Evolutionary conservation across 345 rosid species (phyloP).

Genomic region (Reutealis trisperma): DNA sequence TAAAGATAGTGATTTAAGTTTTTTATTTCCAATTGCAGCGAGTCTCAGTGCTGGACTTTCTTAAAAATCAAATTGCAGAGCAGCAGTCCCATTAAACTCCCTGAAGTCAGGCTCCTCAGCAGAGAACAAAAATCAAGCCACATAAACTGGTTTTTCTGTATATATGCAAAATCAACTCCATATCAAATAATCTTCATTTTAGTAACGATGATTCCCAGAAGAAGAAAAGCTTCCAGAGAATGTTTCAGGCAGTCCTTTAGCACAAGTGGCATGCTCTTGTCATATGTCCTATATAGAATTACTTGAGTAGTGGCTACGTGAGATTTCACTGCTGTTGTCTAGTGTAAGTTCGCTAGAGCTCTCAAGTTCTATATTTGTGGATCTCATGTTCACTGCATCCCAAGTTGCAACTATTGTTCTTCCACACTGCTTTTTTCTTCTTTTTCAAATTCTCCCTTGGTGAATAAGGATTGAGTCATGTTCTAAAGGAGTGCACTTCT

Average conservation of each 20-base stretch:
- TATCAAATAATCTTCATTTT: slow-evolving; percentile 21
- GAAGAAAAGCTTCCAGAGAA: slow-evolving; percentile 3
- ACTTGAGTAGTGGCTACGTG: neutral
- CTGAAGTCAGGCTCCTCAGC: neutral
- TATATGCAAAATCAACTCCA: slow-evolving; percentile 5
- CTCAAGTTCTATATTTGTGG: neutral
- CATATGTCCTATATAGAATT: neutral
- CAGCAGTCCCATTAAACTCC: slow-evolving; percentile 38
- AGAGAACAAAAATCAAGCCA: neutral
- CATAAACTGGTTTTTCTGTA: slow-evolving; percentile 19
- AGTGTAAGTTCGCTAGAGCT: neutral
- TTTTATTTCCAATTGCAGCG: slow-evolving; percentile 51
- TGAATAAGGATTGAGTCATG: neutral
- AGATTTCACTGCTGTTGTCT: neutral
- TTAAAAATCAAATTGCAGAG: slow-evolving; percentile 65
- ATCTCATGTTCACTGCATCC: neutral
- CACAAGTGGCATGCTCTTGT: neutral
- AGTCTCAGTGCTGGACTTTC: slow-evolving; percentile 72
- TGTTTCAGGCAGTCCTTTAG: neutral
- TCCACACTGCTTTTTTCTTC: neutral
- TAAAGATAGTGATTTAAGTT: slow-evolving; percentile 6
- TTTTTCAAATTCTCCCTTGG: neutral
- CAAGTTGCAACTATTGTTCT: neutral
- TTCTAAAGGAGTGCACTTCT: neutral
- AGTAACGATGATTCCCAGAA: slow-evolving; percentile 2